These are phyloP conservation scores for Orbilia javanica DNA, from an alignment of 2,329 filamentous ascomycete genomes.

Conservation along the genomic window DNA sequence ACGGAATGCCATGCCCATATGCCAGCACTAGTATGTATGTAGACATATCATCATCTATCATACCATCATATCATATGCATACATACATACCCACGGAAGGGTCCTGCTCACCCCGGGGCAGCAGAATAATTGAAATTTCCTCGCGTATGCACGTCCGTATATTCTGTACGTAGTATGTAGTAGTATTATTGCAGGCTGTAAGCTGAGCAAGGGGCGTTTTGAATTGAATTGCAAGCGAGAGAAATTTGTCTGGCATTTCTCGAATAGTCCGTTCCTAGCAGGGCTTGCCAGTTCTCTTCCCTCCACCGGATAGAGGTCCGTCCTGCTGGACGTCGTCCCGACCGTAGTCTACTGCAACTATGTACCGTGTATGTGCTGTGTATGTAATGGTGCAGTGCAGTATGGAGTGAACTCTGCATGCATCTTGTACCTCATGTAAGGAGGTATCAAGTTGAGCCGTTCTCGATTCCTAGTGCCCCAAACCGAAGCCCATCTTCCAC, in stretches of 20 bases:
- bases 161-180: neutral
- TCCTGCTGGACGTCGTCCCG: too few species aligned
- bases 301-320: too few species aligned
- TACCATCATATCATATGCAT: neutral
- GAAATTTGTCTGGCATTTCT: conserved; percentile 30
- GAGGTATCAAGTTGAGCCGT: conserved; percentile 57
- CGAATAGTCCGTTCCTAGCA: conserved; percentile 50
- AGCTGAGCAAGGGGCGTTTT: conserved; percentile 48
- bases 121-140: neutral
- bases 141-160: too few species aligned
- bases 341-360: too few species aligned
- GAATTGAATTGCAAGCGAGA: conserved; percentile 24
- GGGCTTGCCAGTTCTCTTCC: neutral
- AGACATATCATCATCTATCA: neutral
- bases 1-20: neutral
- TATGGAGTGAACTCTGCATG: neutral
- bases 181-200: conserved; percentile 24
- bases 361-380: too few species aligned
- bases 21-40: neutral
- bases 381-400: too few species aligned
- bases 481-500: neutral
- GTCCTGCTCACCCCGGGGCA: neutral
- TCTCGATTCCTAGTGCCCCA: conserved; percentile 14
- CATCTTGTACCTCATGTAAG: conserved; percentile 27
- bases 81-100: neutral